Evolutionary conservation across 352 stramenopile species (phyloP), one percentile per base, ranked within the genome.

Genomic region (Phytophthora quininea): DNA sequence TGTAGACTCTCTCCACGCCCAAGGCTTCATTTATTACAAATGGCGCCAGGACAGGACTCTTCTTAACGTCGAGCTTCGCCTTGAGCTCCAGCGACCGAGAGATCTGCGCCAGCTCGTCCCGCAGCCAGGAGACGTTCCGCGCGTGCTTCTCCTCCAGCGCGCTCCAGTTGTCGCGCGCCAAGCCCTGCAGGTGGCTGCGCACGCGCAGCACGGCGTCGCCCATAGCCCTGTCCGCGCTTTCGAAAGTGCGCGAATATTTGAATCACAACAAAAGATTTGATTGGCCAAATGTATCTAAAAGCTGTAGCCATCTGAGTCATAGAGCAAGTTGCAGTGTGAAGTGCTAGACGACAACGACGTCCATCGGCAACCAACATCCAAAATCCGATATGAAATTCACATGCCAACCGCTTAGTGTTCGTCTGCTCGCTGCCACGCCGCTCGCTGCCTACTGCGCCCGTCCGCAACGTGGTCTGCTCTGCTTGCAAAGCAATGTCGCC

Each of bases 121-220:
- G 76, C 30, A 93, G 72, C 80, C 72, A 84, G 11, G 63, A 65
- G 10, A 89, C 58, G 40, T 86, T 86, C 46, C 33, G 33, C 32
- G 62, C 75, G 35, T 90, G 79, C 8, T 62, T 42, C 40, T 79
- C 60, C 57, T 93, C 82, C 52, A 91, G 47, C 40, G 48, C 66
- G 31, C 58, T 55, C 65, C 84, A 88, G 56, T 90, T 73, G 12
- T 87, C 82, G 37, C 74, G 80, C 54, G 79, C 80, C 24, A 89
- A 58, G 32, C 72, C 66, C 57, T 84, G 80, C 47, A 93, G 66
- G 37, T 83, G 79, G 52, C 74, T 63, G 57, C 80, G 81, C 58
- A 90, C 77, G 68, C 77, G 81, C 61, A 83, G 70, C 64, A 91
- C 82, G 57, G 80, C 82, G 62, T 93, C 85, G 37, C 82, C 73